Evolutionary conservation across 306 rosid genomes (phyloP).

Genomic region (Ormosia emarginata): DNA sequence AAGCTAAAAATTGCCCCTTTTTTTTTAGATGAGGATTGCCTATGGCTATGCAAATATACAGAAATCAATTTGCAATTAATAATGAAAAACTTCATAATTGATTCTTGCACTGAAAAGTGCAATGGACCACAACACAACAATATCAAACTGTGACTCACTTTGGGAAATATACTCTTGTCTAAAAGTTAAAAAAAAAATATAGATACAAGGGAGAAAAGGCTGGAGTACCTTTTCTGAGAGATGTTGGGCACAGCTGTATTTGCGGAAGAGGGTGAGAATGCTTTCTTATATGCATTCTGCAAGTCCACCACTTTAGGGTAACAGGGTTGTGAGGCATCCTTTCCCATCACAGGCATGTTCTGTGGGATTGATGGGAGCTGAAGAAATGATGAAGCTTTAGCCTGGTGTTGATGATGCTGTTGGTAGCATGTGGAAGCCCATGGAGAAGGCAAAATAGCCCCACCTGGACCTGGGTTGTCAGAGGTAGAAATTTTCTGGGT

Average conservation of each 20-base stretch:
- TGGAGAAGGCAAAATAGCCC: no score
- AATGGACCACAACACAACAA: no score
- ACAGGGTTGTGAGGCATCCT: constrained; percentile 47
- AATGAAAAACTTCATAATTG: neutral
- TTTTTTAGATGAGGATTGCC: neutral
- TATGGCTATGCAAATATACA: neutral
- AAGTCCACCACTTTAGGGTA: constrained; percentile 36
- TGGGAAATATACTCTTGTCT: no score
- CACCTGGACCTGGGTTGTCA: neutral
- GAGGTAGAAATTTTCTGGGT: constrained; percentile 28
- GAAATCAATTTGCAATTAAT: constrained; percentile 2
- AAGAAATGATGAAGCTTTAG: constrained; percentile 45
- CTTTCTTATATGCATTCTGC: constrained; percentile 49
- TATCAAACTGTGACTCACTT: no score
- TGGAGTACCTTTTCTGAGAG: constrained; percentile 77
- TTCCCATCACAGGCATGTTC: constrained; percentile 32
- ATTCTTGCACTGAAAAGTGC: constrained; percentile 3
- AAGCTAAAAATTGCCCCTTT: neutral
- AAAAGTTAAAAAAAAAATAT: no score
- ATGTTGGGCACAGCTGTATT: constrained; percentile 58
- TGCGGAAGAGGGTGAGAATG: constrained; percentile 47
- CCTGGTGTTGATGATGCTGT: constrained; percentile 21
- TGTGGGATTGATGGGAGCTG: constrained; percentile 33
- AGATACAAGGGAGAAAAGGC: neutral
- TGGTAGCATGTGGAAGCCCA: constrained; percentile 19